Base-by-base conservation (phyloP, 768 basidiomycete species). In the Naematelia encephala region DNA sequence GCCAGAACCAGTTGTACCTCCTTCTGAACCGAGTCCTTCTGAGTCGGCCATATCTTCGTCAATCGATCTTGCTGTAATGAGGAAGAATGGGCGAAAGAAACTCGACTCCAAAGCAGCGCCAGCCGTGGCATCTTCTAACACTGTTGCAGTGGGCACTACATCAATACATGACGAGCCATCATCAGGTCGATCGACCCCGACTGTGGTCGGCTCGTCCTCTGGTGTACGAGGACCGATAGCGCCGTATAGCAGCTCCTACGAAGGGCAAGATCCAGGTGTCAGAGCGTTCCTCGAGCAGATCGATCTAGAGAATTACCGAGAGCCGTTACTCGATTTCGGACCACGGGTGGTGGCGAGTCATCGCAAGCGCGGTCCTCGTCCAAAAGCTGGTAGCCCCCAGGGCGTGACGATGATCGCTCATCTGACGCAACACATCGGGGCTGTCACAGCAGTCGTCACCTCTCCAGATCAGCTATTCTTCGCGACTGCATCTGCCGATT, bases 391-490 rank as follows among this genome's bases (percentile, higher is more conserved):
- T 22, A 62, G 67, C 4, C 76, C 77, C 12, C 80, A 85, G 1
- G 91, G 93, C 63, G 87, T 89, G 1, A 86, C 83, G 2, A 83
- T 97, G 55, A 84, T 98, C 53, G 86, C 88, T 0, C 88, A 94
- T 75, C 82, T 96, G 14, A 83, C 83, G 16, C 88, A 91, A 2
- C 94, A 97, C 71, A 83, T 85, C 0, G 90, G 87, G 23, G 81
- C 85, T 1, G 80, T 98, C 58, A 91, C 87, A 1, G 83, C 85
- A 5, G 80, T 98, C 22, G 87, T 87, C 1, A 89, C 92, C 22
- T 87, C 94, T 1, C 93, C 94, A 1, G 96, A 98, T 69, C 91
- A 96, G 68, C 79, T 86, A 73, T 99, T 96, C 81, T 97, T 82
- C 58, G 79, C 78, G 4, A 78, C 81, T 0, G 77, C 77, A 3